Base-by-base conservation (phyloP, 176 grass and related monocot genomes). In the Ampelocalamus luodianensis region DNA sequence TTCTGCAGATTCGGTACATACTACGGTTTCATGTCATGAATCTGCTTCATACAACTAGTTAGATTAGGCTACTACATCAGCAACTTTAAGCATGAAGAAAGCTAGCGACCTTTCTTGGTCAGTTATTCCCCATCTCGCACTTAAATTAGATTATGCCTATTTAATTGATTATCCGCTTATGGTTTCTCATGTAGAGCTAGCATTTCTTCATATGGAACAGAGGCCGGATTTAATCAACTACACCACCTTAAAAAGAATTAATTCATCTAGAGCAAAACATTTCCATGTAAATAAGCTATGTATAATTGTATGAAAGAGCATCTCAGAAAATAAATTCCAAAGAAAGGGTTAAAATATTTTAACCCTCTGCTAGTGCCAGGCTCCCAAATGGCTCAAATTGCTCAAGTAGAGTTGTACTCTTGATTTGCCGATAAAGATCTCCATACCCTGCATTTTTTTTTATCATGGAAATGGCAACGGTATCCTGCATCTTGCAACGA, bases 1-100 rank as follows among this genome's bases (percentile, higher is more conserved):
- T 59, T 16, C 14, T 85, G 3, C 48, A 58, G 62, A 77, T 77
- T 85, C 74, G 63, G 48, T 43, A 43, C 63, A 10, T 38, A 36
- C 17, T 40, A 68, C 10, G 63, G 42, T 78, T 58, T 32, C 8
- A 54, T 20, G 5, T 9, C 40, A 71, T 71, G 22, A 71, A 24
- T 24, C 20, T 44, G 43, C 40, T 45, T 45, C 46, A 15, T 11
- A 26, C 11, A 46, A 46, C 68, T 44, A 14, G 68, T 46, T 46
- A 24, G 68, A 12, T 46, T 46, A 24, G 68, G 22, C 11, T 71
- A 44, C 39, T 24, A 71, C n/a, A 71, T 59, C 49, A 59, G 37
- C 64, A n/a, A 46, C 50, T 85, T 85, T 68, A 71, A 14, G 37
- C 17, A 65, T 6, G n/a, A 4, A 18, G 36, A 69, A 69, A 58